phyloP scores from a whole-genome alignment of 2,329 filamentous ascomycete genomes.

The Alternaria conjuncta region DNA sequence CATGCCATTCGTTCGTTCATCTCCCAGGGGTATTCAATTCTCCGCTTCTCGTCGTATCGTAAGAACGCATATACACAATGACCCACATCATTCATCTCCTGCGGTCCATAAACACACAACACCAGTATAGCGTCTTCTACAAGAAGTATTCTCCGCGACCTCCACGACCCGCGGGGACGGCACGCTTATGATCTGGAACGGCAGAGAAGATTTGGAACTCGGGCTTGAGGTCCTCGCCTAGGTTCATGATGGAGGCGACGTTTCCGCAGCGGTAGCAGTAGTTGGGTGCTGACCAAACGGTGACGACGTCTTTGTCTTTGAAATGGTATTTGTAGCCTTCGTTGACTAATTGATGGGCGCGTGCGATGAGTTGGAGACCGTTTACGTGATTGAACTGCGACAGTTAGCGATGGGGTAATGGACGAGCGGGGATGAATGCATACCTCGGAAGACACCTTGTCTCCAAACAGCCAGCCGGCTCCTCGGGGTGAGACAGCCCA shows the following conservation, averaged over 20 bases:
- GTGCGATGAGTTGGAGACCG: conserved; percentile 72
- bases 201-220: conserved; percentile 93
- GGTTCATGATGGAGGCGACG: conserved; percentile 88
- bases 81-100: background rate
- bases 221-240: conserved; percentile 88
- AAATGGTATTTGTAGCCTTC: conserved; percentile 93
- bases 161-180: conserved; percentile 71
- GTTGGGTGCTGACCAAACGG: conserved; percentile 87
- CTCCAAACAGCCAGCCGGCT: conserved; percentile 72
- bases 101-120: background rate
- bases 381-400: conserved; percentile 75
- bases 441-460: conserved; percentile 73
- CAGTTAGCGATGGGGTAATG: background rate
- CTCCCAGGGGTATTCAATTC: conserved; percentile 28
- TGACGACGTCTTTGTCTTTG: conserved; percentile 93
- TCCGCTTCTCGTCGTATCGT: conserved; percentile 11
- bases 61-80: conserved; percentile 17
- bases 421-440: conserved; percentile 8
- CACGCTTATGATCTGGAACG: conserved; percentile 83
- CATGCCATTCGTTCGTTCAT: background rate
- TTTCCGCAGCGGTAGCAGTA: conserved; percentile 63
- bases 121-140: conserved; percentile 29
- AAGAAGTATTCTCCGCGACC: conserved; percentile 60
- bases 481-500: conserved; percentile 74
- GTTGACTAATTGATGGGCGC: conserved; percentile 77